Percentiles rank a stretch among this genome's conserved stretches.
Conservation (phyloP, 306 rosid species). For the Vigna unguiculata region DNA sequence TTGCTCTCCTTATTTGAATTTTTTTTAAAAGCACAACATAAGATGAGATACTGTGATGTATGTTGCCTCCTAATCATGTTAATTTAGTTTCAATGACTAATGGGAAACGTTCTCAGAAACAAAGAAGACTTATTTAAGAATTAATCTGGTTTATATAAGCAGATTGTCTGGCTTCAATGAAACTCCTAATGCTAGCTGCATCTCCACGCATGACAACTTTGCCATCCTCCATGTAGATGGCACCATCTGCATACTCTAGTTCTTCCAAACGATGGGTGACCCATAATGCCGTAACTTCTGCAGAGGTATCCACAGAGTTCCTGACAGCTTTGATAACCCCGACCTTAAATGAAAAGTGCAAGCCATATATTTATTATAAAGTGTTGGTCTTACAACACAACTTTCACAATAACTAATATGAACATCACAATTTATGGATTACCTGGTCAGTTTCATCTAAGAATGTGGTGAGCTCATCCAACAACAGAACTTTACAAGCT, state of each 20-base stretch:
- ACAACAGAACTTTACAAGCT: conserved; percentile 79
- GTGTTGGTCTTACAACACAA: conserved; percentile 27
- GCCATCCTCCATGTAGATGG: conserved; percentile 90
- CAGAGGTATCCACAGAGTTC: conserved; percentile 64
- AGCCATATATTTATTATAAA: conserved; percentile 39
- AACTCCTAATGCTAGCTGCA: conserved; percentile 56
- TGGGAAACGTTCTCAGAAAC: not conserved
- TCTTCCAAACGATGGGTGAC: conserved; percentile 94
- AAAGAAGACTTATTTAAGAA: conserved; percentile 40
- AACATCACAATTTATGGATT: conserved; percentile 21
- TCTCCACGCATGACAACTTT: conserved; percentile 69
- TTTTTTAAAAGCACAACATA: not conserved
- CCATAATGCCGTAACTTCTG: conserved; percentile 82
- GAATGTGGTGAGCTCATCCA: conserved; percentile 90
- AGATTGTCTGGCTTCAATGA: conserved; percentile 72
- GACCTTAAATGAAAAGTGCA: conserved; percentile 48
- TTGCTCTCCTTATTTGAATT: not conserved
- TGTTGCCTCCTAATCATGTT: conserved; percentile 25
- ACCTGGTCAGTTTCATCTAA: conserved; percentile 92
- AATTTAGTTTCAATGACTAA: conserved; percentile 16
- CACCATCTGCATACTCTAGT: conserved; percentile 84
- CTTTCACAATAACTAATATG: not conserved
- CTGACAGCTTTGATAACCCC: conserved; percentile 83
- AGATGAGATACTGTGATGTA: conserved; percentile 8
- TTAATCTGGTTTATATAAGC: conserved; percentile 65